Evolutionary conservation across 148 eudicot species (phyloP), one percentile per base, ranked within the genome.

Genomic region (Amaranthus palmeri): DNA sequence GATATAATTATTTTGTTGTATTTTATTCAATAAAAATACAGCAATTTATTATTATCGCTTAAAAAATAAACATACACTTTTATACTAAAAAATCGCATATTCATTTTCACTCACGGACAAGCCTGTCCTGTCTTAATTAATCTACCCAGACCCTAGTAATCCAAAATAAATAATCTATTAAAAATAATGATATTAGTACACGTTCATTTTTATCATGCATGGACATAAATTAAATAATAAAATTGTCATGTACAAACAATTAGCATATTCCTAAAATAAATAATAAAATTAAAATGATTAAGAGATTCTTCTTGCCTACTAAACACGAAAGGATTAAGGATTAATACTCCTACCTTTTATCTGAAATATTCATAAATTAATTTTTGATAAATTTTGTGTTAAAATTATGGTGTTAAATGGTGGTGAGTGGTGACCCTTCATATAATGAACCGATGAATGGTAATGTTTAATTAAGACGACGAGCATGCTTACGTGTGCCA

Each of bases 391-490:
- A 48, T 18, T 49, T 47, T 14, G 40, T 17, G 5, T 45, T 2
- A 6, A 43, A 63, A 45, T 25, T 13, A n/a, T 17, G 68, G 68
- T 45, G 49, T 63, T 63, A 15, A 53, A 53, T 63, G 50, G 45
- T 56, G 41, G 36, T 64, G 47, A 45, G 45, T 13, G 6, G 45
- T 54, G 77, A 61, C 81, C 74, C 70, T 78, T 78, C 81, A 64
- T 69, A 63, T n/a, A 58, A 53, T 68, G 74, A 78, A 78, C 65
- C 54, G 77, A 68, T 68, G 69, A 55, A 73, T 73, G 45, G 62
- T 41, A 67, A 17, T 67, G 45, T 59, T 25, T 25, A 25, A 25
- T 25, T 25, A 48, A 50, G 43, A 57, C 42, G 11, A 42, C 4
- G 65, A 41, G 47, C 46, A 5, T 45, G 63, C 65, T 68, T 61